Base-by-base conservation (phyloP, 2,329 filamentous ascomycete genomes). In the Penicillium crustosum region DNA sequence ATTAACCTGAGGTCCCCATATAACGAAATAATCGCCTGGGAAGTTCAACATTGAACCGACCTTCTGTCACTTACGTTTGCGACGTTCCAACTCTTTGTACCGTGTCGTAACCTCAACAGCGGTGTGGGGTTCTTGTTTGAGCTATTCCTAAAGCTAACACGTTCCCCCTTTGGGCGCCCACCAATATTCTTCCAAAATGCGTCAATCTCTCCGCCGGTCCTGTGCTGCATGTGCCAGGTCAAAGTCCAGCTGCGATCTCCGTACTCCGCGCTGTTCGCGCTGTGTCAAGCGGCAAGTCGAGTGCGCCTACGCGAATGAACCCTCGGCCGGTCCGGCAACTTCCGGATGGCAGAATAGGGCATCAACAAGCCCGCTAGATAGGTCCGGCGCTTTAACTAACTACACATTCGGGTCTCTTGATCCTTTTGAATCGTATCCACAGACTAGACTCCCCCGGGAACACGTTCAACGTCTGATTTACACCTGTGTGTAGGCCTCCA, bases 401-500 rank as follows among this genome's bases (percentile, higher is more conserved):
- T 73, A 68, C 65, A 69, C 63, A 53, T 63, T 73, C 48, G 71
- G 70, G 2, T 75, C 75, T 9, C 67, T 83, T 36, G 83, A 85
- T 60, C 82, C 83, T 0, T 85, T 85, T 59, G 81, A 85, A 50
- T 81, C 82, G 3, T 84, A 84, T 63, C 83, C 83, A 6, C 71
- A 69, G 23, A 84, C 81, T 0, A 78, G 81, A 57, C 77, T 86
- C 29, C 78, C 80, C 6, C 76, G 81, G 23, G 68, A 70, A 17
- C 80, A 79, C 27, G 80, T 84, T 36, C 81, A 85, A 61, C 77
- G 79, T 33, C 75, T 86, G n/a, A 84, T 85, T 27, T 77, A 84
- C 61, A 76, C 76, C 63, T 85, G 83, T 85, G 76, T 59, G 75
- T 76, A 23, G 43, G 2, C 36, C 49, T 25, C 43, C 6, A 35